Conservation (phyloP, 345 rosid species). For the Clausena lansium region DNA sequence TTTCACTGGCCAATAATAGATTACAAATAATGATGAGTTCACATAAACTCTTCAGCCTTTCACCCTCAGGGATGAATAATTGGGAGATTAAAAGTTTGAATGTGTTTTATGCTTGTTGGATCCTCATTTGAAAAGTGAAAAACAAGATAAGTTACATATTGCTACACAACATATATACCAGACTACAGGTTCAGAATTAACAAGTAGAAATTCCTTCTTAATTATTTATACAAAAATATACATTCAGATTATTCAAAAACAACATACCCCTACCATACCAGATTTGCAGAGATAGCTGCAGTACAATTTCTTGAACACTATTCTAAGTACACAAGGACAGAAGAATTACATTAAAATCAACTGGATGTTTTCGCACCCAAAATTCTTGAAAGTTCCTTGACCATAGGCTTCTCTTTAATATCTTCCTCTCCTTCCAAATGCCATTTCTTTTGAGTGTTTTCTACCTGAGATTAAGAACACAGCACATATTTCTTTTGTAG, state of each 20-base stretch:
- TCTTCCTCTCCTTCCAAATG: slow-evolving; percentile 42
- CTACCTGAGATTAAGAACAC: slow-evolving; percentile 49
- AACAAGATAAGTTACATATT: background rate
- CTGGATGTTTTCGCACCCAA: slow-evolving; percentile 45
- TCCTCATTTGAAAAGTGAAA: too few species aligned
- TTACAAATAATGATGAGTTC: background rate
- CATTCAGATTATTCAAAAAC: background rate
- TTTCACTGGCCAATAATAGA: too few species aligned
- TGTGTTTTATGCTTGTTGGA: too few species aligned
- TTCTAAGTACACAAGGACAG: background rate
- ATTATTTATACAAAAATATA: slow-evolving; percentile 1
- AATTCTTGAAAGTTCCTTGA: slow-evolving; percentile 70
- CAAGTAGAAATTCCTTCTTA: background rate
- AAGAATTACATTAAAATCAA: slow-evolving; percentile 17
- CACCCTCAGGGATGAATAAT: background rate
- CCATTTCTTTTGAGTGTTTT: slow-evolving; percentile 67
- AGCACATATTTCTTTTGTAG: too few species aligned
- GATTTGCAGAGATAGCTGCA: background rate
- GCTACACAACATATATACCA: background rate
- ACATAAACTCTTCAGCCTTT: background rate
- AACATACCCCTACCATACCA: background rate
- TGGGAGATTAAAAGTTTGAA: background rate
- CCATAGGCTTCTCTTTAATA: slow-evolving; percentile 60
- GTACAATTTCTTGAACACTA: background rate
- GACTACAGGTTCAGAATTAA: background rate